phyloP scores from a whole-genome alignment of 208 protist species.

The Acanthamoeba polyphaga region DNA sequence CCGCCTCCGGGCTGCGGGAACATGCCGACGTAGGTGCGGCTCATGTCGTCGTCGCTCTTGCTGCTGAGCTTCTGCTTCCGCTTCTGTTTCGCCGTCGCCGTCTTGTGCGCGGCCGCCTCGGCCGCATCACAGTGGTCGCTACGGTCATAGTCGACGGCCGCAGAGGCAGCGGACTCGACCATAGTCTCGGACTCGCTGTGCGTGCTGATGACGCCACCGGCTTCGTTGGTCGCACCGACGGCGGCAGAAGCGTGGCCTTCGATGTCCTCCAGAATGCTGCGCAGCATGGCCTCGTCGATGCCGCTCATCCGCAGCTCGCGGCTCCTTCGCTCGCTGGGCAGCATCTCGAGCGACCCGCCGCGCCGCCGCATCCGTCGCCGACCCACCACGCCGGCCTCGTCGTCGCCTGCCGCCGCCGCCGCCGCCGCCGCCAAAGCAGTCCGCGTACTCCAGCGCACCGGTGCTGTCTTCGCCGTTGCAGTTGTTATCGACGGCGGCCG shows the following conservation, averaged over 20 bases:
- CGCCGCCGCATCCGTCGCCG: not conserved
- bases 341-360: not conserved
- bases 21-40: not conserved
- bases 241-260: not conserved
- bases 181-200: too few relatives aligned
- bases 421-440: too few relatives aligned
- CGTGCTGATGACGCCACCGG: too few relatives aligned
- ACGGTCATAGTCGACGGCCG: not conserved
- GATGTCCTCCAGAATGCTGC: not conserved
- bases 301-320: constrained; percentile 26
- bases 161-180: too few relatives aligned
- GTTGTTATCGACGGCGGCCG: not conserved
- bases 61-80: constrained; percentile 6
- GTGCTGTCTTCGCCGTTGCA: not conserved
- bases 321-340: constrained; percentile 37
- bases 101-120: not conserved
- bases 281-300: constrained; percentile 33
- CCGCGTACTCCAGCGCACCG: too few relatives aligned
- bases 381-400: not conserved
- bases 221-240: too few relatives aligned
- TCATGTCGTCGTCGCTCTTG: constrained; percentile 54
- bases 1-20: too few relatives aligned
- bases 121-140: not conserved
- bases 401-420: not conserved
- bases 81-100: constrained; percentile 3